Percentiles rank a stretch among this genome's conserved stretches.
These are phyloP conservation scores for Cytospora paraplurivora DNA, from an alignment of 2,329 filamentous ascomycete genomes.

Conservation along the genomic window DNA sequence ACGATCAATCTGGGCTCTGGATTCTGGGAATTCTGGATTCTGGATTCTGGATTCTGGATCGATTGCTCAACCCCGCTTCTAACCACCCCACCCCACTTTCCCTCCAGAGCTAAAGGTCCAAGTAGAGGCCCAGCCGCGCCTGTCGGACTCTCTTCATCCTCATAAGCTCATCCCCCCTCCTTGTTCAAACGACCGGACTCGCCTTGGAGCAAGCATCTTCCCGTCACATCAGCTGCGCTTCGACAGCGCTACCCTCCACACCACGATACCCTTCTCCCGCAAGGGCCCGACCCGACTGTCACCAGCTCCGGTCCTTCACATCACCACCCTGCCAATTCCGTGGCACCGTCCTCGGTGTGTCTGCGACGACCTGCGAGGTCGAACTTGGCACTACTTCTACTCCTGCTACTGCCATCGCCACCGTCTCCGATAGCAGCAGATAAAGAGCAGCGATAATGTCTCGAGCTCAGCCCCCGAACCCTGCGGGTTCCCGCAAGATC, in stretches of 20 bases:
- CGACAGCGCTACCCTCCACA: slow-evolving; percentile 13
- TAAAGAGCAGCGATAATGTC: slow-evolving; percentile 48
- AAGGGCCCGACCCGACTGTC: slow-evolving; percentile 14
- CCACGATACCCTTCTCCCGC: slow-evolving; percentile 8
- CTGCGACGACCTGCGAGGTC: background rate
- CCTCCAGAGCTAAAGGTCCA: slow-evolving; percentile 19
- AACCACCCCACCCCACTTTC: slow-evolving; percentile 22
- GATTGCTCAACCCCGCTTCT: slow-evolving; percentile 20
- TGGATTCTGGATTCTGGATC: background rate
- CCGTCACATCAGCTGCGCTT: slow-evolving; percentile 9
- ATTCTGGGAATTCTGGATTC: background rate
- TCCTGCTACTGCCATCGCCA: too few relatives aligned
- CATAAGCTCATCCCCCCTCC: slow-evolving; percentile 14
- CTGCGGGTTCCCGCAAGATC: slow-evolving; percentile 81
- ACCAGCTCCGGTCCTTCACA: slow-evolving; percentile 8
- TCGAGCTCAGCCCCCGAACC: slow-evolving; percentile 58
- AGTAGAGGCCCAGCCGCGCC: slow-evolving; percentile 14
- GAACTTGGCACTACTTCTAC: background rate
- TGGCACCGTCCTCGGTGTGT: slow-evolving; percentile 6
- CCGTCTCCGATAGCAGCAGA: background rate
- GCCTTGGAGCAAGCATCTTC: slow-evolving; percentile 14
- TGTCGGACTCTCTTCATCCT: slow-evolving; percentile 12
- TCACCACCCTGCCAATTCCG: background rate
- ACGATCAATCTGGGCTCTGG: too few relatives aligned
- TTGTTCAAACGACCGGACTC: background rate